These are phyloP conservation scores for Colletotrichum cuscutae DNA, from an alignment of 2,329 filamentous ascomycete genomes.

Conservation along the genomic window DNA sequence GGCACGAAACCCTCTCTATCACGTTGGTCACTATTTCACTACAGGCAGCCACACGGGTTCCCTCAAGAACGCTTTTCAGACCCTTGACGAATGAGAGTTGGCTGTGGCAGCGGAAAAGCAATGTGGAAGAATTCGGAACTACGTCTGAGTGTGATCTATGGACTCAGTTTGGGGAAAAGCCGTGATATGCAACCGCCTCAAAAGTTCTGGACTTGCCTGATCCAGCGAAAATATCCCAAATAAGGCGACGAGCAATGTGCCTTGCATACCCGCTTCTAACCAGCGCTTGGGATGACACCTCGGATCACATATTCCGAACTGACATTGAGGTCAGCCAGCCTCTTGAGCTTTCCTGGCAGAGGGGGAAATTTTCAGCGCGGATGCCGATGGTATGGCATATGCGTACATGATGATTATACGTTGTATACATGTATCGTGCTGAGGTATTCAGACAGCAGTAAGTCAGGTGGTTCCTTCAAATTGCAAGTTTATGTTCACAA, in stretches of 20 bases:
- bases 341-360: too few species aligned
- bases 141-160: background rate
- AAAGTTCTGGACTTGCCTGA: background rate
- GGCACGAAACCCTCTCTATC: background rate
- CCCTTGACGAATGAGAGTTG: background rate
- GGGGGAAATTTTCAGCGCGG: too few species aligned
- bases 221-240: background rate
- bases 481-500: too few species aligned
- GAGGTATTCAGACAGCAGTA: too few species aligned
- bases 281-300: background rate
- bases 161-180: too few species aligned
- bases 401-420: too few species aligned
- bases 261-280: background rate
- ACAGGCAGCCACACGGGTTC: background rate
- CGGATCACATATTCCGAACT: background rate
- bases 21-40: background rate
- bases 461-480: too few species aligned
- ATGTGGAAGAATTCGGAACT: background rate
- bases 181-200: background rate
- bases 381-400: too few species aligned
- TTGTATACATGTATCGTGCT: too few species aligned
- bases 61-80: background rate
- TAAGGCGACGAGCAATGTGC: background rate
- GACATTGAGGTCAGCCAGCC: background rate
- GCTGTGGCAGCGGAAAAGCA: background rate